Conservation (phyloP, 1,284 basidiomycete genomes). For the Sporisorium scitamineum region DNA sequence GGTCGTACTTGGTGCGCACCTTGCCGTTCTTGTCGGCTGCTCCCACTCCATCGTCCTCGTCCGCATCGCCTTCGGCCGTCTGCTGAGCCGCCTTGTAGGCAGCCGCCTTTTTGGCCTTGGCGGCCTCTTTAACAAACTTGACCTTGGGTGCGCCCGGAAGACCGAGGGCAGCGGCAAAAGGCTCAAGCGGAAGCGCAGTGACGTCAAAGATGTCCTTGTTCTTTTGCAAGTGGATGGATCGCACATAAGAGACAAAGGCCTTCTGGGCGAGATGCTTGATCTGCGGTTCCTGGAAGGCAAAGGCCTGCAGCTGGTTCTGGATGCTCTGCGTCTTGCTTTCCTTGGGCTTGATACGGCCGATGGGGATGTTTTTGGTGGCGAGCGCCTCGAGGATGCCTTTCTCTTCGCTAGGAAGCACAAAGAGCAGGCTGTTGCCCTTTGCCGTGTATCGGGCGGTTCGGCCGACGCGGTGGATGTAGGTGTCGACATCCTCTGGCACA, state of each 20-base stretch:
- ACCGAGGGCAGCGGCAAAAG: constrained; percentile 89
- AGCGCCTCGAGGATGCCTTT: constrained; percentile 84
- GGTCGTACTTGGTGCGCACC: constrained; percentile 87
- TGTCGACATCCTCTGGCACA: constrained; percentile 96
- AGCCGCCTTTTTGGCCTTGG: constrained; percentile 80
- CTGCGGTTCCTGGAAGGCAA: constrained; percentile 94
- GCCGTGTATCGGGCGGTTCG: constrained; percentile 93
- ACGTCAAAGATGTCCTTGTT: constrained; percentile 94
- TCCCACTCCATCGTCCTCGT: constrained; percentile 68
- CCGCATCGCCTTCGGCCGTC: constrained; percentile 46
- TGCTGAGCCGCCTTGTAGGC: constrained; percentile 58
- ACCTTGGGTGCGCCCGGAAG: constrained; percentile 95
- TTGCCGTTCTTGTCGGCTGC: constrained; percentile 44
- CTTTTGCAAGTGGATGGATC: constrained; percentile 91
- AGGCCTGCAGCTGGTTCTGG: constrained; percentile 87
- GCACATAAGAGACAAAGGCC: constrained; percentile 96
- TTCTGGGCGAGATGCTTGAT: constrained; percentile 97
- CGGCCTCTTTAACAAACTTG: constrained; percentile 83
- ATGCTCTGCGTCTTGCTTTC: constrained; percentile 88
- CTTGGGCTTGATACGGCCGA: constrained; percentile 86
- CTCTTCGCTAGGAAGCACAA: constrained; percentile 91
- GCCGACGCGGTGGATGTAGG: constrained; percentile 96
- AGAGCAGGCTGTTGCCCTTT: constrained; percentile 85
- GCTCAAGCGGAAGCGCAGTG: constrained; percentile 82
- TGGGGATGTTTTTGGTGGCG: constrained; percentile 77